Evolutionary conservation across 176 grass and related monocot species (phyloP).

Genomic region (Rhynchospora tenuis): DNA sequence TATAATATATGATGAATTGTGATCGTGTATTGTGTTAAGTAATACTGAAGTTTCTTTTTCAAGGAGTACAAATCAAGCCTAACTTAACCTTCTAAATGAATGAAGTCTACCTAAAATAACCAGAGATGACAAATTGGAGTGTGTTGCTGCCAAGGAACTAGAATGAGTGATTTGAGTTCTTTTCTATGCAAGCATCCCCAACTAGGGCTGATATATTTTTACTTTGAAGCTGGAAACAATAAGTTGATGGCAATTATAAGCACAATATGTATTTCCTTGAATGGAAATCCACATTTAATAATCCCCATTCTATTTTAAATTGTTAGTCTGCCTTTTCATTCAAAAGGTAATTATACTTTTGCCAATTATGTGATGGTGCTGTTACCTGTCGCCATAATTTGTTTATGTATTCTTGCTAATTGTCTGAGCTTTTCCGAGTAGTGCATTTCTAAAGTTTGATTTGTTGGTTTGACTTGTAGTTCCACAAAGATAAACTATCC

Average conservation of each 20-base stretch:
- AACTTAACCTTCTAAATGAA: not conserved
- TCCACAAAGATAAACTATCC: not conserved
- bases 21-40: not conserved
- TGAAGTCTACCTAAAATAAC: not conserved
- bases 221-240: not conserved
- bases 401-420: no score
- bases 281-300: not conserved
- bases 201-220: not conserved
- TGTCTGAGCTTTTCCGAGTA: no score
- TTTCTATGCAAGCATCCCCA: not conserved
- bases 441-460: no score
- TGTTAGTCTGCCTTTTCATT: not conserved
- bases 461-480: slow-evolving; percentile 13
- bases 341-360: not conserved
- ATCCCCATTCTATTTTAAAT: no score
- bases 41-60: not conserved
- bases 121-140: not conserved
- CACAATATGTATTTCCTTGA: not conserved
- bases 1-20: not conserved
- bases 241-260: not conserved
- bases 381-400: not conserved
- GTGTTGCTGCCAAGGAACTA: not conserved
- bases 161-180: not conserved
- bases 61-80: not conserved
- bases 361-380: not conserved